Base-by-base conservation (phyloP, 768 basidiomycete genomes). In the Russula sp. region DNA sequence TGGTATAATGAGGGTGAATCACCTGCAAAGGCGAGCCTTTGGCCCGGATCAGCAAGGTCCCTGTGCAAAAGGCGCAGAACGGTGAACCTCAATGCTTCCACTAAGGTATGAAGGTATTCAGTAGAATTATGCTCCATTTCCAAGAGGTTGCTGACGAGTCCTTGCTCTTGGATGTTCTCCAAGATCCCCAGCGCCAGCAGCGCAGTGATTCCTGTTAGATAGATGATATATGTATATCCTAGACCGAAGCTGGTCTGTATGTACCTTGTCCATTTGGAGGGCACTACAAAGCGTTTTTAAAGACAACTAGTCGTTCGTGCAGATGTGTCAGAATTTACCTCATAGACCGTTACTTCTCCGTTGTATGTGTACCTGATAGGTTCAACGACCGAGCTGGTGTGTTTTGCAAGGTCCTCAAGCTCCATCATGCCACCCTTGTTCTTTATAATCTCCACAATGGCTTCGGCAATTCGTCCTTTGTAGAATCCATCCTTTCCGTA, bases 261-360 rank as follows among this genome's bases (percentile, higher is more conserved):
- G 9, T 47, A 69, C 95, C 96, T 82, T 98, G 95, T 9, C 96
- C 94, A 71, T 97, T 98, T 0, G 96, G 96, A 8, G 95, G 96
- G 68, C 93, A 96, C 92, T 66, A 36, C 11, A 47, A 25, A 7
- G 48, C 16, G 41, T 3, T 20, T 43, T 41, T 54, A 50, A 54
- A 42, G 67, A 56, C 20, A 63, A 36, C 55, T 5, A 36, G 35
- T 18, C 22, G 20, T 54, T 22, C 18, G 36, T 20, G 41, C 16
- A 34, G 62, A 48, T 7, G 35, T 14, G 13, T 10, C 14, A 35
- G 25, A 43, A 55, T 77, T 63, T 67, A 90, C 93, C 82, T 99
- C 96, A 72, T 93, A 93, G 0, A 98, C 78, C 0, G 93, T 93
- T 7, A 98, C 88, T 60, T 93, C 89, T 8, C 80, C 77, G 20